Base-by-base conservation (phyloP, 805 yeast genomes). In the Cyberlindnera sargentensis region DNA sequence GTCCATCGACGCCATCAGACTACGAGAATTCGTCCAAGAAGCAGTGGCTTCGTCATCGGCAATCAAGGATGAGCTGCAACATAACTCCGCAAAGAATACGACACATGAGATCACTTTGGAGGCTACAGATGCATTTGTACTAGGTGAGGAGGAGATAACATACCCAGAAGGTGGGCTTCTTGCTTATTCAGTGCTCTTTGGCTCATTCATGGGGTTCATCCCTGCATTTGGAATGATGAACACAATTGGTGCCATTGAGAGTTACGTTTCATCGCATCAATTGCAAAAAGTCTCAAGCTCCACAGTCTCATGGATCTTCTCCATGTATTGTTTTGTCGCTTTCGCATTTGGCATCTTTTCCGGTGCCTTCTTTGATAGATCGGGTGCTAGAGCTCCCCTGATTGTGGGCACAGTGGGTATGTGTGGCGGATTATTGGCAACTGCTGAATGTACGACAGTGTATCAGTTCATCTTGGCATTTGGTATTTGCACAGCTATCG, bases 221-320 rank as follows among this genome's bases (percentile, higher is more conserved):
- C 80, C 81, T 1, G 73, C 72, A 5, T 73, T 80, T 48, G 88
- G 90, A 3, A 56, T 78, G 36, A 63, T 78, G 46, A 80, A 80
- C 49, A 67, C 84, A 0, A 66, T 78, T 25, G 88, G 90, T 50
- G 84, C 83, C 2, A 70, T 82, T 36, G 82, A 82, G 62, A 72
- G 83, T 0, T 80, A 81, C 51, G 72, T 82, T 6, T 68, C 69
- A 1, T 48, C 54, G 39, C 57, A 82, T 61, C 89, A 82, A 60
- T 61, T 82, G 52, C 68, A 66, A 1, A 50, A 66, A 30, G 68
- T 70, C 1, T 61, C 73, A 6, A 67, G 77, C 0, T 70, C 83
- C 1, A 66, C 76, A 0, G 68, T 77, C 2, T 72, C 85, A 1
- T 80, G 87, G 87, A 76, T 82, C 43, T 82, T 82, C 52, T 80